These are phyloP conservation scores for Fulvia fulva DNA, from an alignment of 2,329 filamentous ascomycete genomes.

Conservation along the genomic window DNA sequence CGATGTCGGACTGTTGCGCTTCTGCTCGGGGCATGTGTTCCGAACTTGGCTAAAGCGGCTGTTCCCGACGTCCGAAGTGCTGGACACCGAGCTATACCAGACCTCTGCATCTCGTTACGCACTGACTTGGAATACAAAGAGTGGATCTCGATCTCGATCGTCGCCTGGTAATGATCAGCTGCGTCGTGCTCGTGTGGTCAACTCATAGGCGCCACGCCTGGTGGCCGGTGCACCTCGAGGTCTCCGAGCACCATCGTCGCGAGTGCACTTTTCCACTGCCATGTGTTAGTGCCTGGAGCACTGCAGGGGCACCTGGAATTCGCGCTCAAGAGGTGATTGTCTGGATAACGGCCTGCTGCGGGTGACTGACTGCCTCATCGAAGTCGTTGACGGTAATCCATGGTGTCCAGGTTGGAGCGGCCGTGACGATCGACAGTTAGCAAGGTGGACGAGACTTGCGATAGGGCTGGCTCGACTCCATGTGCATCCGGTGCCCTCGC, in stretches of 20 bases:
- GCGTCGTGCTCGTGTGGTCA: not conserved
- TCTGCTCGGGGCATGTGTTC: not conserved
- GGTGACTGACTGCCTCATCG: not conserved
- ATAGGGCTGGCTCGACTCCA: not conserved
- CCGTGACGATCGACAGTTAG: not conserved
- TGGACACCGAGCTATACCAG: not conserved
- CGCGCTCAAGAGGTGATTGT: not conserved
- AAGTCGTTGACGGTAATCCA: not conserved
- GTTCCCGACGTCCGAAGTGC: not conserved
- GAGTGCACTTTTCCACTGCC: not conserved
- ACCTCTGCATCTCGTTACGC: not conserved
- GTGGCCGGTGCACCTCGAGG: not conserved
- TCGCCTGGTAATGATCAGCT: not conserved
- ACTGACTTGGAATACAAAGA: not conserved
- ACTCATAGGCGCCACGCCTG: not conserved
- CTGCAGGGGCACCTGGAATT: too few relatives aligned
- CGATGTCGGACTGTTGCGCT: not conserved
- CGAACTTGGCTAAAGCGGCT: not conserved
- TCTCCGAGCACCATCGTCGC: not conserved
- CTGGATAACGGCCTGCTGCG: not conserved
- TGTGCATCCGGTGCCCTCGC: not conserved
- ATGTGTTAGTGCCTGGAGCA: not conserved
- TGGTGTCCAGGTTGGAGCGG: not conserved
- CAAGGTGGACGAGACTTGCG: not conserved
- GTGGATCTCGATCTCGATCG: not conserved